These are phyloP conservation scores for Dothideomycetidae sp. DNA, from an alignment of 2,329 filamentous ascomycete genomes.

Conservation along the genomic window DNA sequence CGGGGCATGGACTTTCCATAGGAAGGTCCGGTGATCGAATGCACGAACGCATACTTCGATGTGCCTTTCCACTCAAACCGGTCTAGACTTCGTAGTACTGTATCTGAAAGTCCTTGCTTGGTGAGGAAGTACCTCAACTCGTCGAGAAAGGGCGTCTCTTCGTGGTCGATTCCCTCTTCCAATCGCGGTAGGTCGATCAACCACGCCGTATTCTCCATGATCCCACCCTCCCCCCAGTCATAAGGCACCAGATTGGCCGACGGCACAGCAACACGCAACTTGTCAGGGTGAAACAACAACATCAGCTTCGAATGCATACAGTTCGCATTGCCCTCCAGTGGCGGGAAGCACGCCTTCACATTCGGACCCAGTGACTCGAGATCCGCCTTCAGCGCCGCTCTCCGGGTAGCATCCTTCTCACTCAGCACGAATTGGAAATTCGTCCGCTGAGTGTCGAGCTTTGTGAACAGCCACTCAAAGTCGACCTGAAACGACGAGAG, in stretches of 20 bases:
- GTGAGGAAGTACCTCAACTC: constrained; percentile 58
- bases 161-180: constrained; percentile 15
- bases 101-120: constrained; percentile 49
- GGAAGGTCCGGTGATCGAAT: constrained; percentile 45
- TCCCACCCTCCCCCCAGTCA: constrained; percentile 77
- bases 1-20: constrained; percentile 26
- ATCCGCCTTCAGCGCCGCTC: constrained; percentile 26
- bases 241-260: constrained; percentile 74
- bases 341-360: constrained; percentile 63
- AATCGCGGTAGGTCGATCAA: constrained; percentile 75
- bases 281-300: constrained; percentile 60
- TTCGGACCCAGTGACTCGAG: constrained; percentile 19
- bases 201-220: constrained; percentile 83
- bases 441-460: constrained; percentile 40
- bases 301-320: constrained; percentile 93
- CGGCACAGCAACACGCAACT: constrained; percentile 69
- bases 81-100: constrained; percentile 51
- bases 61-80: constrained; percentile 76
- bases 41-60: constrained; percentile 60
- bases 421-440: constrained; percentile 42
- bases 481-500: constrained; percentile 84
- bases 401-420: constrained; percentile 31
- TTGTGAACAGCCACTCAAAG: constrained; percentile 54
- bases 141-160: constrained; percentile 46
- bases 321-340: constrained; percentile 47